These are phyloP conservation scores for Coniochaeta pulveracea DNA, from an alignment of 2,329 filamentous ascomycete species.

Conservation along the genomic window DNA sequence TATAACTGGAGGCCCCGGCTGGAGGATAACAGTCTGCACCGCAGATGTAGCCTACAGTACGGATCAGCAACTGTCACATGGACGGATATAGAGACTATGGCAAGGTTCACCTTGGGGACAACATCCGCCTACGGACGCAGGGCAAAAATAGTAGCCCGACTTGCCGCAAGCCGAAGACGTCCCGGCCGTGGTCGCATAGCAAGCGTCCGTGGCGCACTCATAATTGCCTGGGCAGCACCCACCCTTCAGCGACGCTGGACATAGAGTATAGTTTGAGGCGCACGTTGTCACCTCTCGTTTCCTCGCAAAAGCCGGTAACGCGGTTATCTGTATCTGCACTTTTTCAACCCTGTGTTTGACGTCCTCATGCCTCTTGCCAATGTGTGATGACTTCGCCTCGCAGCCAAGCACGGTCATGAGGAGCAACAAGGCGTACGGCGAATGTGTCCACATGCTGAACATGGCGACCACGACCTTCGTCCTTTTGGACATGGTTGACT, in stretches of 20 bases:
- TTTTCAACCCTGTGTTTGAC: slow-evolving; percentile 15
- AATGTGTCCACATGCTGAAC: slow-evolving; percentile 15
- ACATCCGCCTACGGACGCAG: slow-evolving; percentile 21
- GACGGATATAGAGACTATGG: slow-evolving; percentile 5
- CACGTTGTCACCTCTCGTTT: slow-evolving; percentile 14
- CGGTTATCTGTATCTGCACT: slow-evolving; percentile 13
- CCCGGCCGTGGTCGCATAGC: slow-evolving; percentile 32
- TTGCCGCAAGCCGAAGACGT: slow-evolving; percentile 24
- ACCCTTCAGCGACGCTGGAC: slow-evolving; percentile 27
- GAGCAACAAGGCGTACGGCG: slow-evolving; percentile 14
- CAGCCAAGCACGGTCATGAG: slow-evolving; percentile 12
- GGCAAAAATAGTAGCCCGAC: slow-evolving; percentile 28
- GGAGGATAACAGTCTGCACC: slow-evolving; percentile 29
- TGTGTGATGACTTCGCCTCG: slow-evolving; percentile 13
- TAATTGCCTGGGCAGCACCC: slow-evolving; percentile 38
- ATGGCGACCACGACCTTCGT: too few relatives aligned
- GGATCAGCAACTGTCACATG: slow-evolving; percentile 29
- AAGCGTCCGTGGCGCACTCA: slow-evolving; percentile 33
- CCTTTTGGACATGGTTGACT: too few relatives aligned
- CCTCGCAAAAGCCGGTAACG: slow-evolving; percentile 6
- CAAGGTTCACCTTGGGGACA: slow-evolving; percentile 16
- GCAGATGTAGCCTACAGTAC: slow-evolving; percentile 31
- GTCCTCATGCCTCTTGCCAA: slow-evolving; percentile 11
- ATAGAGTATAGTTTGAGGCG: slow-evolving; percentile 17
- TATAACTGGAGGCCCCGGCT: slow-evolving; percentile 22